Conservation (phyloP, 2,329 filamentous ascomycete genomes). For the Fusarium clavum region DNA sequence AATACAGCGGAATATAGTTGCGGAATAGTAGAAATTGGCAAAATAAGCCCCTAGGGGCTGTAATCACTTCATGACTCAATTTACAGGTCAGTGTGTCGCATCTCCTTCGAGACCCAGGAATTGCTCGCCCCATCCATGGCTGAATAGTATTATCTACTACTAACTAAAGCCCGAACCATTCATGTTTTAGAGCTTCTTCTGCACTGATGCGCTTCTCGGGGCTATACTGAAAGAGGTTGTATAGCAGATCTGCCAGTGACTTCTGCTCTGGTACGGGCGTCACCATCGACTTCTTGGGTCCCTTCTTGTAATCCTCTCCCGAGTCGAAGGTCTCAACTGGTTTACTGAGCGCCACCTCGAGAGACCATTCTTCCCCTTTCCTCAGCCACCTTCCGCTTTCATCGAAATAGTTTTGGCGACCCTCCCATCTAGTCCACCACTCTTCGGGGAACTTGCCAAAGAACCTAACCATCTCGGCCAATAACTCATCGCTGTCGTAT, state of each 20-base stretch:
- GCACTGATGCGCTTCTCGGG: constrained; percentile 31
- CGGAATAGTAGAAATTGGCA: too few relatives aligned
- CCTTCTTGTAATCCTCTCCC: neutral
- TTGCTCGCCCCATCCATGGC: too few relatives aligned
- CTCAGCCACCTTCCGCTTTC: constrained; percentile 25
- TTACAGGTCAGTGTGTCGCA: too few relatives aligned
- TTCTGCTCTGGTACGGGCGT: constrained; percentile 33
- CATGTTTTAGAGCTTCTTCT: constrained; percentile 35
- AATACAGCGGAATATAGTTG: too few relatives aligned
- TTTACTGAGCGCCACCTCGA: constrained; percentile 18
- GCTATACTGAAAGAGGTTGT: constrained; percentile 36
- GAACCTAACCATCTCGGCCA: constrained; percentile 45
- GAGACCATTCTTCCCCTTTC: neutral
- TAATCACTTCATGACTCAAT: too few relatives aligned
- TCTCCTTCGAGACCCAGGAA: too few relatives aligned
- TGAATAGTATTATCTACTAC: too few relatives aligned
- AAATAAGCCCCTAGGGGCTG: too few relatives aligned
- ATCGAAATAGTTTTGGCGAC: constrained; percentile 38
- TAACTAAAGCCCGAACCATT: constrained; percentile 37
- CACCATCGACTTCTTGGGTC: neutral
- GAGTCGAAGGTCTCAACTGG: neutral
- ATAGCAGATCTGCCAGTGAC: constrained; percentile 43
- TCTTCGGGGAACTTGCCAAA: constrained; percentile 49
- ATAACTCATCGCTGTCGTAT: constrained; percentile 46
- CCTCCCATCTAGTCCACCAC: constrained; percentile 49